Conservation (phyloP, 225 moss, liverwort and hornwort species). For the Thuidium tamariscinum region DNA sequence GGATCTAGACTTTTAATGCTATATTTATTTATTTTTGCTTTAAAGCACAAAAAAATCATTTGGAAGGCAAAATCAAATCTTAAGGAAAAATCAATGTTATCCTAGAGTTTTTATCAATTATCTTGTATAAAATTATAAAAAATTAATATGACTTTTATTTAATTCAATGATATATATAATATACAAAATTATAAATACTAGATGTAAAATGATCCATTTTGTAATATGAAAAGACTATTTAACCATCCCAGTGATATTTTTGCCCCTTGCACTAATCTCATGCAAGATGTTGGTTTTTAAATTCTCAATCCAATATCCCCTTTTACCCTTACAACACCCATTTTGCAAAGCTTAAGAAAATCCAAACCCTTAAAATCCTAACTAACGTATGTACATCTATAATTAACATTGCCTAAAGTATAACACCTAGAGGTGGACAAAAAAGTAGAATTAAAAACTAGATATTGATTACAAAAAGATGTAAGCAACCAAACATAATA, state of each 20-base stretch:
- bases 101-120: not conserved
- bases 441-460: not conserved
- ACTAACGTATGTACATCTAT: rapidly evolving
- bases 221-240: not conserved
- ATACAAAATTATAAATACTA: too few relatives aligned
- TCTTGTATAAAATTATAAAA: rapidly evolving
- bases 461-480: not conserved
- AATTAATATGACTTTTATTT: not conserved
- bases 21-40: not conserved
- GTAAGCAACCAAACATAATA: not conserved
- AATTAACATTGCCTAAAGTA: not conserved
- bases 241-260: rapidly evolving
- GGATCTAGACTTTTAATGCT: not conserved
- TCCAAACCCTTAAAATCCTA: rapidly evolving
- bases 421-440: not conserved
- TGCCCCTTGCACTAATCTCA: rapidly evolving
- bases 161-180: not conserved
- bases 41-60: not conserved
- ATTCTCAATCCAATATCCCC: not conserved
- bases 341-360: not conserved
- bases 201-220: not conserved
- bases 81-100: too few relatives aligned
- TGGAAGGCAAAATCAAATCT: not conserved
- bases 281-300: not conserved
- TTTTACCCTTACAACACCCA: rapidly evolving